These are phyloP conservation scores for Plantago lanceolata DNA, from an alignment of 305 asterid species.

Conservation along the genomic window DNA sequence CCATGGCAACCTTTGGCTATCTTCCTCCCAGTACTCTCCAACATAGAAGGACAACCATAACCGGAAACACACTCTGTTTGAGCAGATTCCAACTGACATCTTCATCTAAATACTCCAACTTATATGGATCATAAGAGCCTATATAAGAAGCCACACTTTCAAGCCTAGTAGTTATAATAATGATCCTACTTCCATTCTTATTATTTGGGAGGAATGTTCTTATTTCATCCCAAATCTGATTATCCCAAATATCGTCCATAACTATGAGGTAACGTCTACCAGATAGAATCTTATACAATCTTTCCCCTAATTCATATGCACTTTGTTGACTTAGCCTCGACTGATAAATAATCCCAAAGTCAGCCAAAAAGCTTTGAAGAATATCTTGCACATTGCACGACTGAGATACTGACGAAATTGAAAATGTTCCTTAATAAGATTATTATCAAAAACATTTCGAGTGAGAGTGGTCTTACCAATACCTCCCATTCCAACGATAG, in stretches of 20 bases:
- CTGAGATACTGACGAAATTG: no score
- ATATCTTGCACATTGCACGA: no score
- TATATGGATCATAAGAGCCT: background rate
- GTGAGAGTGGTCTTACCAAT: no score
- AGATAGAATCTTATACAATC: background rate
- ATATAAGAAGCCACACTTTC: background rate
- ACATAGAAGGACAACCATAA: slow-evolving; percentile 1
- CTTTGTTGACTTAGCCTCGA: no score
- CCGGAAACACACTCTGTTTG: background rate
- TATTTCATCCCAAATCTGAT: background rate
- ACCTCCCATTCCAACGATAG: no score
- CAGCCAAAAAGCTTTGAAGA: no score
- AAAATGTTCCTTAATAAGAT: no score
- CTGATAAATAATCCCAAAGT: no score
- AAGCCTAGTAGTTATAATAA: background rate
- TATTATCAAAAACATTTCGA: no score
- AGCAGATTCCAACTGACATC: background rate
- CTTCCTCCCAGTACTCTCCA: background rate
- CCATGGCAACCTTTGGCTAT: no score
- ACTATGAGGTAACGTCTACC: slow-evolving; percentile 1
- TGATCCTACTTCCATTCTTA: background rate
- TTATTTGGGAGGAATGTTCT: background rate
- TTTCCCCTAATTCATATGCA: no score
- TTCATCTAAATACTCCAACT: background rate
- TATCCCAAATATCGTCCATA: background rate